A percentile compares a stretch with the other conserved stretches of the same genome.
These are phyloP conservation scores for Barbarea vulgaris DNA, from an alignment of 345 rosid genomes.

Conservation along the genomic window DNA sequence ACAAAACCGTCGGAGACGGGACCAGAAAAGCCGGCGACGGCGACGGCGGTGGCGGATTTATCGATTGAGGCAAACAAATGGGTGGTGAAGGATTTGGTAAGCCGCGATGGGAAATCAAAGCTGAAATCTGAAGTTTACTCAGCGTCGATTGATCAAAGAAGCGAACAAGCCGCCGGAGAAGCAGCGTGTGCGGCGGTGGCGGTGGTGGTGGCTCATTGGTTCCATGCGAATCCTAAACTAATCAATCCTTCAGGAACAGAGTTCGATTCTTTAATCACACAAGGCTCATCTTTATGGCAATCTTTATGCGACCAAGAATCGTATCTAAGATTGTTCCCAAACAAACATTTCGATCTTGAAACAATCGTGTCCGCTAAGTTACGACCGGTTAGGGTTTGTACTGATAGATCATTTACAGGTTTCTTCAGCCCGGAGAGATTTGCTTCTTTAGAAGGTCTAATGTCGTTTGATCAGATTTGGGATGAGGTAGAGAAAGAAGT, in stretches of 20 bases:
- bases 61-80: constrained; percentile 27
- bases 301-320: constrained; percentile 32
- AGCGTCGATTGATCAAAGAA: constrained; percentile 43
- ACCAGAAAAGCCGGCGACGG: constrained; percentile 23
- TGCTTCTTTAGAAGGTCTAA: constrained; percentile 37
- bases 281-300: constrained; percentile 42
- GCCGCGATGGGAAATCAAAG: constrained; percentile 38
- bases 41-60: not conserved
- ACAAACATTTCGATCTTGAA: constrained; percentile 40
- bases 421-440: constrained; percentile 58
- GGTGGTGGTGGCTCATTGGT: constrained; percentile 42
- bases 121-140: constrained; percentile 34
- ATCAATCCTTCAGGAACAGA: constrained; percentile 29
- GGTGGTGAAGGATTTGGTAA: constrained; percentile 31
- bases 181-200: constrained; percentile 42
- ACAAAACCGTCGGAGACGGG: constrained; percentile 17
- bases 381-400: constrained; percentile 40
- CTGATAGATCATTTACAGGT: constrained; percentile 53
- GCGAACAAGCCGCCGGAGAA: constrained; percentile 44
- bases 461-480: constrained; percentile 67
- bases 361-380: constrained; percentile 33
- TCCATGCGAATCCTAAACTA: constrained; percentile 22
- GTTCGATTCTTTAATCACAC: constrained; percentile 37
- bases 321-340: constrained; percentile 31
- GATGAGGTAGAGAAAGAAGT: constrained; percentile 40